These are phyloP conservation scores for Musa schizocarpa DNA, from an alignment of 176 grass and related monocot species.

Conservation along the genomic window DNA sequence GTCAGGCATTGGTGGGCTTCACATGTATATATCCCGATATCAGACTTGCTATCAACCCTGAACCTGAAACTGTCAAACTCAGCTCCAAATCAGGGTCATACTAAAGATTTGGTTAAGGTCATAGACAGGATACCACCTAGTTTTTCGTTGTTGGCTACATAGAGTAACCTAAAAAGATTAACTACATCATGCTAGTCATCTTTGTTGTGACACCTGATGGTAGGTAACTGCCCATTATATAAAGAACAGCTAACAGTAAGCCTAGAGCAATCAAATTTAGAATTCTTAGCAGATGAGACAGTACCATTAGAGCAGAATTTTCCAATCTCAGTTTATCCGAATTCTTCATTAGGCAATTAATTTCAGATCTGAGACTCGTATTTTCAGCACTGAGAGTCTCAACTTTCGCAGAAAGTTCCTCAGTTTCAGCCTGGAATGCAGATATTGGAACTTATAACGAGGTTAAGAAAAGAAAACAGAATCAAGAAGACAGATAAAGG, in stretches of 20 bases:
- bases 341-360: constrained; percentile 38
- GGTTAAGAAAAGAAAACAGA: neutral
- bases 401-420: constrained; percentile 48
- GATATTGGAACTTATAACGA: neutral
- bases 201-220: too few species aligned
- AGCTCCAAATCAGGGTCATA: neutral
- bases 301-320: constrained; percentile 64
- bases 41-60: neutral
- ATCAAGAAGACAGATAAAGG: neutral
- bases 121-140: too few species aligned
- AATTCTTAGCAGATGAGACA: neutral
- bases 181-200: too few species aligned
- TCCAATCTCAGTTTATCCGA: constrained; percentile 63
- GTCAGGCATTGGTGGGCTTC: too few species aligned
- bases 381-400: constrained; percentile 63
- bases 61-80: neutral
- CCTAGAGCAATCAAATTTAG: neutral
- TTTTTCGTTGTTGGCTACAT: too few species aligned
- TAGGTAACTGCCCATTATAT: neutral
- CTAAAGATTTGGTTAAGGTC: too few species aligned
- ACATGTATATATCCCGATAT: too few species aligned
- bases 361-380: constrained; percentile 49
- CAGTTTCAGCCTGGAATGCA: constrained; percentile 69
- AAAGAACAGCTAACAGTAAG: neutral
- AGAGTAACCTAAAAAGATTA: too few species aligned